A percentile compares a stretch with the other conserved stretches of the same genome.
phyloP scores from a whole-genome alignment of 2,329 filamentous ascomycete species.

The Fulvia fulva region DNA sequence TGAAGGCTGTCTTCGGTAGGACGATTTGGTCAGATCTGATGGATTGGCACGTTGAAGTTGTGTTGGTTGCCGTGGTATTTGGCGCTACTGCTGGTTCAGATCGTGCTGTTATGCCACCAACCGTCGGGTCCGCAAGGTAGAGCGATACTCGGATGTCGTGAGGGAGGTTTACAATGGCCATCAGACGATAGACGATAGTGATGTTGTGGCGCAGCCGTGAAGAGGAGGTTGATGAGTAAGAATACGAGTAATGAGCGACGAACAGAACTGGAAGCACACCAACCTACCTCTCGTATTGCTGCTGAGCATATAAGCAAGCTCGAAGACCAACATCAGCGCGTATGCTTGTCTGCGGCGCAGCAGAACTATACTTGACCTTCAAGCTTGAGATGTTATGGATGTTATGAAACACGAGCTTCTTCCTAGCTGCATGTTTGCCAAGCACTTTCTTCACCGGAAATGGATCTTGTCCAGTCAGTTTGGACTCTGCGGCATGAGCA shows the following conservation, averaged over 20 bases:
- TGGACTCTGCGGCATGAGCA: not conserved
- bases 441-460: too few species aligned
- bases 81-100: not conserved
- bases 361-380: not conserved
- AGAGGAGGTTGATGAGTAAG: not conserved
- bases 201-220: not conserved
- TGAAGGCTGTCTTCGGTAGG: slow-evolving; percentile 26
- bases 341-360: slow-evolving; percentile 9
- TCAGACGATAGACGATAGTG: not conserved
- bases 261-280: not conserved
- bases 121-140: not conserved
- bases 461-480: not conserved
- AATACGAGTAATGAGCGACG: not conserved
- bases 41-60: slow-evolving; percentile 3
- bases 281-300: slow-evolving; percentile 1
- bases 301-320: not conserved
- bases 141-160: not conserved
- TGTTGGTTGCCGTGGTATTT: not conserved
- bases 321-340: not conserved
- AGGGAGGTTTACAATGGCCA: not conserved
- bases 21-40: slow-evolving; percentile 13
- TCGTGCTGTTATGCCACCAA: not conserved
- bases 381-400: not conserved
- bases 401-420: slow-evolving; percentile 2
- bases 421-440: not conserved